Evolutionary conservation across 2,329 filamentous ascomycete species (phyloP), one percentile per base, ranked within the genome.

Genomic region (Aspergillus sp.): DNA sequence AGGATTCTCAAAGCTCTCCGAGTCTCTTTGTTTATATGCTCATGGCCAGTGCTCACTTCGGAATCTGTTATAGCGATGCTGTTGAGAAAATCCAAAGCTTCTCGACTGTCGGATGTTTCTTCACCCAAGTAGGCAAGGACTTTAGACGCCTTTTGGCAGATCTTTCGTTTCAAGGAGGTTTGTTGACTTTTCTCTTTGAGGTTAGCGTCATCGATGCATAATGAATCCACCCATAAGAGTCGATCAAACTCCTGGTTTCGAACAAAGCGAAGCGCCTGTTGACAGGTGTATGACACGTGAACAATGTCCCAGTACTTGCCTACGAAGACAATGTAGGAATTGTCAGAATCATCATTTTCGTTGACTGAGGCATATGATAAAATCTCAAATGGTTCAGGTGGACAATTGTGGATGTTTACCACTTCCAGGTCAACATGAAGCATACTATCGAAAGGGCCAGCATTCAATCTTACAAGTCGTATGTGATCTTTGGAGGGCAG

Each of bases 61-160:
- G 38, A 25, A 8, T 5, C 36, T 10, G 54, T 32, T n/a, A 23
- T 2, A 6, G 54, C 44, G 27, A 25, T 48, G 13, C 30, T 41
- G 32, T 27, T 58, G 17, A 54, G 57, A 27, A 47, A 53, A 0
- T 11, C 44, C n/a, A 58, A 25, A 8, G 41, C 57, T 25, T 25
- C n/a, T n/a, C n/a, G 5, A 17, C 32, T 11, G 6, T 54, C 32
- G 4, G 51, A 5, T 5, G 15, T 27, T 47, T 41, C 32, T 44
- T 27, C n/a, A 15, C 58, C 52, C 19, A 60, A 19, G 10, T 60
- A 60, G 5, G 52, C 58, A 15, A 60, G 5, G 3, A 60, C 58
- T 27, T 38, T 51, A 3, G 36, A 23, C n/a, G 52, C 58, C 10
- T 27, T 60, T 15, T 19, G 27, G 23, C 51, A 60, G 13, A 56